Evolutionary conservation across 495 filamentous ascomycete species (phyloP).

Genomic region (Aspergillus diversus): DNA sequence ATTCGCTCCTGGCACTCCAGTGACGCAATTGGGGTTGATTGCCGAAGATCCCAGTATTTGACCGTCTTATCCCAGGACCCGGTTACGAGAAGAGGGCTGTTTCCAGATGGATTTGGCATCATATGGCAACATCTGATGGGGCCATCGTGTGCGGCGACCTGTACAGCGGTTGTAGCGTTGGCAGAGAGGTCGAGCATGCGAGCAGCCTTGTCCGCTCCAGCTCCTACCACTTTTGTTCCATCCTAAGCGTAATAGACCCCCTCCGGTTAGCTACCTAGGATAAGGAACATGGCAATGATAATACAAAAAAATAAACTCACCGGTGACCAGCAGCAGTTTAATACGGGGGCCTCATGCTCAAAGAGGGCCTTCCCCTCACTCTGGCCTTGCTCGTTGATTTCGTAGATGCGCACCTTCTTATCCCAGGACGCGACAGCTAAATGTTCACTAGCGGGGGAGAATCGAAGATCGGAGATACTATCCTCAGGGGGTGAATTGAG

Average conservation of each 20-base stretch:
- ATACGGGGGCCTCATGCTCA: conserved; percentile 73
- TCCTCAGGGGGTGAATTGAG: conserved; percentile 79
- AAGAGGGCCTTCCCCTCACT: conserved; percentile 79
- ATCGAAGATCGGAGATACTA: conserved; percentile 80
- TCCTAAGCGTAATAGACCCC: conserved; percentile 45
- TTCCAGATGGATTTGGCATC: conserved; percentile 59
- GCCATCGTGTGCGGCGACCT: conserved; percentile 78
- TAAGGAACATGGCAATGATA: conserved; percentile 5
- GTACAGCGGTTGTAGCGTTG: conserved; percentile 53
- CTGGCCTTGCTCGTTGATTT: conserved; percentile 70
- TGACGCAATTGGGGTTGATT: conserved; percentile 61
- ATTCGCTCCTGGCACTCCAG: conserved; percentile 77
- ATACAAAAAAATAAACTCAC: conserved; percentile 52
- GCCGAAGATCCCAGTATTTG: conserved; percentile 92
- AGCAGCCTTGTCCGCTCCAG: conserved; percentile 81
- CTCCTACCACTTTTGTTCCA: conserved; percentile 77
- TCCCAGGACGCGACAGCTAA: conserved; percentile 91
- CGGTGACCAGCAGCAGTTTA: conserved; percentile 82
- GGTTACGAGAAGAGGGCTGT: conserved; percentile 72
- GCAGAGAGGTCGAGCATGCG: conserved; percentile 74
- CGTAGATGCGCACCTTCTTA: conserved; percentile 90
- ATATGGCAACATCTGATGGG: conserved; percentile 81
- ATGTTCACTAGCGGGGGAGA: conserved; percentile 77
- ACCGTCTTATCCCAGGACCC: conserved; percentile 96
- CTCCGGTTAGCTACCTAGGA: neutral